Conservation (phyloP, 2,329 filamentous ascomycete genomes). For the Mariannaea sp. region DNA sequence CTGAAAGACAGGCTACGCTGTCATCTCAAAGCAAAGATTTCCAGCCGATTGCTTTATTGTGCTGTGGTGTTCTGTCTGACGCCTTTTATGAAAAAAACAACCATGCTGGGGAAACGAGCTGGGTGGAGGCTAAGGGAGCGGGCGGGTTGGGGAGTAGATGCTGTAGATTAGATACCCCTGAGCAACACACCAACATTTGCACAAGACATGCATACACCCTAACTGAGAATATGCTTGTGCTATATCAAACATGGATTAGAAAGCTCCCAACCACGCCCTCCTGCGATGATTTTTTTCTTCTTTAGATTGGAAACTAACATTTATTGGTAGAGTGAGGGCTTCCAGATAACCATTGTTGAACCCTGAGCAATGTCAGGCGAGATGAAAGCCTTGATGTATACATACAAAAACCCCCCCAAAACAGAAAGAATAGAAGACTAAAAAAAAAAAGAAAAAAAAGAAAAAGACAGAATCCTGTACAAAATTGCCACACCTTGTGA, state of each 20-base stretch:
- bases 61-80: conserved; percentile 2
- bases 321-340: neutral
- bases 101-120: conserved; percentile 9
- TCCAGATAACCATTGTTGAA: neutral
- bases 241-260: neutral
- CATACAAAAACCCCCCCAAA: neutral
- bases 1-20: neutral
- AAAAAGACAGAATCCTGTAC: neutral
- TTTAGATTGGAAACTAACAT: no score
- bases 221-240: neutral
- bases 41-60: neutral
- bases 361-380: no score
- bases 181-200: conserved; percentile 33
- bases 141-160: conserved; percentile 23
- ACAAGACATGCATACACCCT: conserved; percentile 1
- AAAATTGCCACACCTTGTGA: no score
- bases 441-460: no score
- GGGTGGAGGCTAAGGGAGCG: conserved; percentile 19
- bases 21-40: conserved; percentile 1
- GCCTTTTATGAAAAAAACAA: conserved; percentile 17
- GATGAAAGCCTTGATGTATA: neutral
- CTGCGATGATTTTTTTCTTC: no score
- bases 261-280: no score
- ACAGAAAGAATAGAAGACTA: no score
- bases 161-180: conserved; percentile 52